A percentile compares a stretch with the other conserved stretches of the same genome.
Conservation (phyloP, 2,329 filamentous ascomycete genomes). For the Cryphonectria naterciae region DNA sequence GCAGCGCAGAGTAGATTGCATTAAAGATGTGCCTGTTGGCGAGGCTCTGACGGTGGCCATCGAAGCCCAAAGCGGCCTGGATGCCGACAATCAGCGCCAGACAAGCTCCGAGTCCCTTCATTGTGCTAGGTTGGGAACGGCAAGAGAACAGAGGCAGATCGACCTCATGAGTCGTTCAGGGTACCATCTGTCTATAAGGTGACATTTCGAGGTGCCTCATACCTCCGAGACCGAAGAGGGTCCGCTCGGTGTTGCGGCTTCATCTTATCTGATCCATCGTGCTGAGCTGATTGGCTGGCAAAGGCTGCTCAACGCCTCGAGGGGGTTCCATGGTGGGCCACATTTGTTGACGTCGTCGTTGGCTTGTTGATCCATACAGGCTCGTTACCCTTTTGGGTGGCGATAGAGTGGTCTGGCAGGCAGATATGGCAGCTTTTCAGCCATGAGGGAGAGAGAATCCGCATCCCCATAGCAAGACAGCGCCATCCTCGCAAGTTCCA, state of each 20-base stretch:
- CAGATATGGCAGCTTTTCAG: background rate
- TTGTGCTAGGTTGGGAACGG: background rate
- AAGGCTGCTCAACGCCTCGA: background rate
- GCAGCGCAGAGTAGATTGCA: background rate
- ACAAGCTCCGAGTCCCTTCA: background rate
- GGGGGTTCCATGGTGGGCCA: background rate
- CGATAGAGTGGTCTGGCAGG: background rate
- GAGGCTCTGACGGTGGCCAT: background rate
- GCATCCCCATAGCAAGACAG: background rate
- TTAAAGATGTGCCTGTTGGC: background rate
- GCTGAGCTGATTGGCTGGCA: background rate
- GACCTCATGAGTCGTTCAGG: background rate
- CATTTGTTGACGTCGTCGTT: background rate
- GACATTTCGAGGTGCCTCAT: background rate
- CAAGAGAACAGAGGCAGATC: background rate
- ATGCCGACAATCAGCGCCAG: background rate
- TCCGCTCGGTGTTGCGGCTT: background rate
- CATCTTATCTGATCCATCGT: background rate
- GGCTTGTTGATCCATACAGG: background rate
- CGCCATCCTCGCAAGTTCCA: background rate
- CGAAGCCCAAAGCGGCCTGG: background rate
- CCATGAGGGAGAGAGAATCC: background rate
- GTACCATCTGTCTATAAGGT: background rate
- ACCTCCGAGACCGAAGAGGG: background rate
- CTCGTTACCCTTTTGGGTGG: background rate